Evolutionary conservation across 768 basidiomycete genomes (phyloP), one percentile per base, ranked within the genome.

Genomic region (Austroboletus eburneus): DNA sequence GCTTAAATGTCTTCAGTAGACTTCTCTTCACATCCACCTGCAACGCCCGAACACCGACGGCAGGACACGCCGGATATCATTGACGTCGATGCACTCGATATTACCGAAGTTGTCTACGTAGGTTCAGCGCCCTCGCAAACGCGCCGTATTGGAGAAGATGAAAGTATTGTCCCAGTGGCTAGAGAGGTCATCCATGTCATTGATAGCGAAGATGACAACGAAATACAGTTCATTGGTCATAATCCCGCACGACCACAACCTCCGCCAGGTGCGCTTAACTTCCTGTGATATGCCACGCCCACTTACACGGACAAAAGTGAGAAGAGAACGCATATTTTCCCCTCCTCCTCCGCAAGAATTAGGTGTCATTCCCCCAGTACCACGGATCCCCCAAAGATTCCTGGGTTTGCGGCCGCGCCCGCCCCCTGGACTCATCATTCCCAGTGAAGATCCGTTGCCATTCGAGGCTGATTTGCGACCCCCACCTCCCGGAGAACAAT

Each of bases 361-460:
- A 21, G 57, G 54, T 16, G 50, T 60, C 2, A 63, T 75, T 4
- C 85, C 84, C 1, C 81, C 83, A 1, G 79, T 86, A 1, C 85
- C 85, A 13, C 61, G 52, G 16, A 53, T 76, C 10, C 75, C 75
- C 1, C 56, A 56, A 20, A 59, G 72, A 23, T 74, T 74, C 20
- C 49, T 74, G 23, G 70, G 71, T 5, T 52, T 70, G 50, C 71
- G 65, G 5, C 67, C 59, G 2, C 70, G 63, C 16, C 58, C 65
- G 4, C 66, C 64, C 9, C 34, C 67, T 23, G 75, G 74, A 37
- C 70, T 77, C 24, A 64, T 85, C 35, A 70, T 77, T 35, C 74
- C 84, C 2, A 75, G 68, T 39, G 63, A 70, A 3, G 62, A 72
- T 27, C 81, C 80, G 0, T 72, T 83, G 42, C 69, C 72, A 5